A percentile compares a stretch with the other conserved stretches of the same genome.
Conservation (phyloP, 139 green algal species). For the Haematococcus sp. region DNA sequence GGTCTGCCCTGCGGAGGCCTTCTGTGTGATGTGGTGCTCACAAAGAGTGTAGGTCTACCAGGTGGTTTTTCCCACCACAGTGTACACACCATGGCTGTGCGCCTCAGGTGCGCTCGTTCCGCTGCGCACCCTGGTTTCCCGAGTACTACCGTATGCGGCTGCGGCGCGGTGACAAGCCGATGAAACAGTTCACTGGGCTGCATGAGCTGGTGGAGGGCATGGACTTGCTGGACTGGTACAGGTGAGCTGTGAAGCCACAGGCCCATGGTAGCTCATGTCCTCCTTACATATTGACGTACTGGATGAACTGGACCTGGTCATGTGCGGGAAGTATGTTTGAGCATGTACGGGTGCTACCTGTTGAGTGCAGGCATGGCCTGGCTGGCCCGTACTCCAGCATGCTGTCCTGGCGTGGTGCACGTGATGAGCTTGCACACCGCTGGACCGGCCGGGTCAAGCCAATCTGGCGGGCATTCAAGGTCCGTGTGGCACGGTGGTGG, state of each 20-base stretch:
- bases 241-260: too few species aligned
- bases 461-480: not conserved
- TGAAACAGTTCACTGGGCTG: not conserved
- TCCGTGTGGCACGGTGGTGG: too few species aligned
- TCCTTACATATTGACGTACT: too few species aligned
- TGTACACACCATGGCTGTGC: too few species aligned
- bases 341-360: too few species aligned
- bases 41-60: too few species aligned
- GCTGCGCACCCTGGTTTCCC: not conserved
- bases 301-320: too few species aligned
- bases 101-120: not conserved
- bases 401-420: not conserved
- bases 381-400: slow-evolving; percentile 1
- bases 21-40: too few species aligned
- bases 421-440: not conserved
- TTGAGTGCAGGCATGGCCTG: not conserved
- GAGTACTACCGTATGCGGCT: slow-evolving; percentile 11
- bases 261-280: too few species aligned
- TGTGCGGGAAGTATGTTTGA: too few species aligned
- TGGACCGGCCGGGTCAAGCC: slow-evolving; percentile 1
- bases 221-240: slow-evolving; percentile 10
- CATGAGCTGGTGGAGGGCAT: slow-evolving; percentile 5
- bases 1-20: too few species aligned
- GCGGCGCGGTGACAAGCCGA: not conserved
- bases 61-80: too few species aligned